phyloP scores from a whole-genome alignment of 2,329 filamentous ascomycete species.

The Neonectria hederae region DNA sequence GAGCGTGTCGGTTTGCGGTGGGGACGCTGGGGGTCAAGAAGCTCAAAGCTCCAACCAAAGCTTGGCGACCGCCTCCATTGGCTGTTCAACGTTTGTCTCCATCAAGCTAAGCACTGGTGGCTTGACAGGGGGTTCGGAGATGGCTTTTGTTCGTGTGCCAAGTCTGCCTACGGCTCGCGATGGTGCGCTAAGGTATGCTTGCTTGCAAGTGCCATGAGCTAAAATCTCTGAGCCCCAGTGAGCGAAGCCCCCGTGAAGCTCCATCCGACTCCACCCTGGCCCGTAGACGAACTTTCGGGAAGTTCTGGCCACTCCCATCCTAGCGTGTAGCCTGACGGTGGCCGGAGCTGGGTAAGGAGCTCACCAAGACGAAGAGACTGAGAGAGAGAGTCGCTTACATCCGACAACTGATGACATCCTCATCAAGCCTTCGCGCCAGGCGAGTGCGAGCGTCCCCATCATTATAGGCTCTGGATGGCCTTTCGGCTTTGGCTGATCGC shows the following conservation, averaged over 20 bases:
- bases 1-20: not conserved
- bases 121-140: constrained; percentile 33
- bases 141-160: constrained; percentile 18
- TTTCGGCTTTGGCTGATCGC: not conserved
- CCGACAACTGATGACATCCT: not conserved
- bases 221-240: constrained; percentile 16
- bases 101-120: not conserved
- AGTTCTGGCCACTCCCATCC: constrained; percentile 23
- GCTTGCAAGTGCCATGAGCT: constrained; percentile 20
- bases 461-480: not conserved
- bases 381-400: not conserved
- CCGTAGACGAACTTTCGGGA: constrained; percentile 27
- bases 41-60: not conserved
- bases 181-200: constrained; percentile 20
- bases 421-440: not conserved
- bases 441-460: not conserved
- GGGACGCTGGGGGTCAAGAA: not conserved
- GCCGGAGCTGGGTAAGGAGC: not conserved
- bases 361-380: no score
- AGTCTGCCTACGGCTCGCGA: not conserved
- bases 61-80: not conserved
- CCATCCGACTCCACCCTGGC: constrained; percentile 17
- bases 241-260: constrained; percentile 5
- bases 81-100: not conserved
- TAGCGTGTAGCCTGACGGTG: not conserved